Base-by-base conservation (phyloP, 176 grass and related monocot genomes). In the Oryza meyeriana region DNA sequence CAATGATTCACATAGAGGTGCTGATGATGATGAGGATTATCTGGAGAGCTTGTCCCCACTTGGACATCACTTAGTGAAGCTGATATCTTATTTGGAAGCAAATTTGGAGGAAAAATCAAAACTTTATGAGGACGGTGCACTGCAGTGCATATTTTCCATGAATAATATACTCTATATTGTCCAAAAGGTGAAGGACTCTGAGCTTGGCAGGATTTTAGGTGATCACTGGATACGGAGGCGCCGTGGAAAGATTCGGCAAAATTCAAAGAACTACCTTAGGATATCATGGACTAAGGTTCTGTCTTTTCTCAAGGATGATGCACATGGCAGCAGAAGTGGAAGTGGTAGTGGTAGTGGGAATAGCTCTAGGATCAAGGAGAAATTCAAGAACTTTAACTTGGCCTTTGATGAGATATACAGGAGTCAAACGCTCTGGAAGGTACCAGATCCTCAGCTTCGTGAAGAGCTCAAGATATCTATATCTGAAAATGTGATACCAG, bases 391-490 rank as follows among this genome's bases (percentile, higher is more conserved):
- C 81, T 98, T 98, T 73, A 98, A 98, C 67, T 71, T 91, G 75
- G 73, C 90, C 57, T 98, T 98, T 83, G 96, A 98, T 63, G 96
- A 98, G 81, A 84, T 83, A 79, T 87, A 98, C 79, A 89, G 96
- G 85, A 85, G 80, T 41, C 96, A 98, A 76, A 93, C 93, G 39
- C 69, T 84, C 16, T 98, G 96, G 96, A 95, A 98, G 80, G 96
- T 98, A 74, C 89, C 91, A 0, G 96, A 99, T 72, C 79, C 89
- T 40, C 92, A 99, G 75, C 86, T 95, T 26, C 83, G 93, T 45
- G 96, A 99, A 84, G 96, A 99, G 67, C 89, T 99, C 26, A 99
- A 89, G 82, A 99, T 99, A 74, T 99, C 93, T 61, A 91, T 99
- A 88, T 93, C 92, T 28, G 96, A 99, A 76, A 90, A 90, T 75